Evolutionary conservation across 495 filamentous ascomycete species (phyloP), one percentile per base, ranked within the genome.

Genomic region (Astrothelium macrocarpum): DNA sequence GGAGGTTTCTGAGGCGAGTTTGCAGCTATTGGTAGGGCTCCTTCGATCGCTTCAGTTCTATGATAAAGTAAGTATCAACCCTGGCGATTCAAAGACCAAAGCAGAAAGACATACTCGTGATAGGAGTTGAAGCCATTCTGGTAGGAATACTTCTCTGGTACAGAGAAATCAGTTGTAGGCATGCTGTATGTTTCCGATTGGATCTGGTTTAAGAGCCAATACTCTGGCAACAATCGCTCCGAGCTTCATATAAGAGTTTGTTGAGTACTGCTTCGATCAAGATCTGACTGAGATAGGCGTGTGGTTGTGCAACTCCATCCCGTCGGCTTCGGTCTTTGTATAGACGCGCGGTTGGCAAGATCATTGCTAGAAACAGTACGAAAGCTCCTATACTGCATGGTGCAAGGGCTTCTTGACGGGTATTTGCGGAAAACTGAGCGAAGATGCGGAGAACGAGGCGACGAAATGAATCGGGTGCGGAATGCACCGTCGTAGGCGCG

Each of bases 1-100:
- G 90, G 82, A 1, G 86, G 88, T 68, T 94, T 92, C 71, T 96
- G 92, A 1, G 92, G 92, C 10, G 89, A 93, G 78, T 96, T 96
- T 16, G 87, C 84, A 59, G 81, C 91, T 65, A 86, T 68, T 23
- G 85, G 86, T 0, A 86, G 77, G 59, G 83, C 82, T 23, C 83
- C 84, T 60, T 82, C 71, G 64, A 86, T 69, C 29, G 83, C 83
- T 76, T 81, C 79, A 1, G 78, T 78, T 65, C 75, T 76, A 61
- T 31, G 29, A 58, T 14, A 31, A 43, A 60, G 14, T 64, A 26
- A 23, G 45, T 28, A 4, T 62, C 43, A 62, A 56, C 14, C 18
- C 31, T 31, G 61, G 9, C 4, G 3, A 26, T 1, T 23, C 11
- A 61, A 23, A 28, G 20, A 18, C 39, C 1, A 31, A 4, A 28